A percentile compares a stretch with the other conserved stretches of the same genome.
Evolutionary conservation across 345 rosid genomes (phyloP).

Genomic region (Dimocarpus longan): DNA sequence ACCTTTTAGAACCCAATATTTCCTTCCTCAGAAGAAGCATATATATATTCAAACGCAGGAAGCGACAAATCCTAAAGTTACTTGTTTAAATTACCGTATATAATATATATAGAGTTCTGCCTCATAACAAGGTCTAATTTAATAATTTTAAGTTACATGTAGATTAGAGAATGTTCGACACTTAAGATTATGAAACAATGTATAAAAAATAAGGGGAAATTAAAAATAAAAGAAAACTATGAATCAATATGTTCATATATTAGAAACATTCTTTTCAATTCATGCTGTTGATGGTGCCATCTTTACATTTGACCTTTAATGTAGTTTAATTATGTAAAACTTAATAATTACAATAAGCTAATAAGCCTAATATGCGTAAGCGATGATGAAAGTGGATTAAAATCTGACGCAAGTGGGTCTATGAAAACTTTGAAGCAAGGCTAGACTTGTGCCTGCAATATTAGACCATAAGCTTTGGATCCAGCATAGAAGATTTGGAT

Average conservation of each 20-base stretch:
- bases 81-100: not conserved
- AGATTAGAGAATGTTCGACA: not conserved
- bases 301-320: not conserved
- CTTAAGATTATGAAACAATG: too few species aligned
- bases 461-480: constrained; percentile 20
- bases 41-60: not conserved
- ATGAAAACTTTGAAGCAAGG: constrained; percentile 6
- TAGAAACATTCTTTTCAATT: not conserved
- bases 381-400: constrained; percentile 39
- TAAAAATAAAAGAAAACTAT: too few species aligned
- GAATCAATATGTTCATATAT: not conserved
- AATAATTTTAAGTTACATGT: not conserved
- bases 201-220: too few species aligned
- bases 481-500: not conserved
- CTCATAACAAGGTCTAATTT: not conserved
- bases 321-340: not conserved
- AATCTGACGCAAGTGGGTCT: constrained; percentile 27
- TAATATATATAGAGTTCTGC: not conserved
- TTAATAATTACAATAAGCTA: not conserved
- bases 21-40: not conserved
- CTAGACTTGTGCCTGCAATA: constrained; percentile 22
- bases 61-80: not conserved
- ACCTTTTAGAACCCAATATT: not conserved
- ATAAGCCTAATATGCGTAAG: constrained; percentile 35
- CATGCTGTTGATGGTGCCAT: constrained; percentile 10